A percentile compares a stretch with the other conserved stretches of the same genome.
Evolutionary conservation across 371 early-diverging fungal species (phyloP).

Genomic region (Rhizopus sp.): DNA sequence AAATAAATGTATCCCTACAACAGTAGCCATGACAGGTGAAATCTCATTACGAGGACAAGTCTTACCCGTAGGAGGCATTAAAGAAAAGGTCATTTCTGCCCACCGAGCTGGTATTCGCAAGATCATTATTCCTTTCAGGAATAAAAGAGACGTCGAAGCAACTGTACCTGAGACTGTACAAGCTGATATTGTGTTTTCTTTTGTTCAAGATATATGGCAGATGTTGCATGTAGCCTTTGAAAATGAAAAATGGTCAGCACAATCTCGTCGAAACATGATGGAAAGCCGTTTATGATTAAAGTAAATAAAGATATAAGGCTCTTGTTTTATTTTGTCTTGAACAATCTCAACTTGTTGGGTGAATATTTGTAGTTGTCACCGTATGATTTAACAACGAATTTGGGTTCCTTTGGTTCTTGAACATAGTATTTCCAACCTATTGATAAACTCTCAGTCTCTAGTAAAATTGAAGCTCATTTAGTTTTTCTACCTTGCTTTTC

Average conservation of each 20-base stretch:
- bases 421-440: constrained; percentile 85
- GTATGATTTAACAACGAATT: constrained; percentile 81
- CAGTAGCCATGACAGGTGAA: constrained; percentile 85
- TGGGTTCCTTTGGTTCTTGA: constrained; percentile 78
- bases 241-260: constrained; percentile 1
- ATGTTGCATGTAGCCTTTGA: constrained; percentile 64
- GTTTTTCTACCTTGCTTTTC: constrained; percentile 82
- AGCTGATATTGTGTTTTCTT: constrained; percentile 68
- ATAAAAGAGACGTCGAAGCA: constrained; percentile 54
- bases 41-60: constrained; percentile 81
- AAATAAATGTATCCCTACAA: constrained; percentile 51
- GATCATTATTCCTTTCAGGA: constrained; percentile 56
- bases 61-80: constrained; percentile 84
- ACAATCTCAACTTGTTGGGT: constrained; percentile 72
- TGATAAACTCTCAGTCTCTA: not conserved
- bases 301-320: constrained; percentile 8
- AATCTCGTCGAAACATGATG: not conserved
- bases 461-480: not conserved
- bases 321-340: constrained; percentile 89
- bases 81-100: constrained; percentile 85
- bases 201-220: constrained; percentile 64
- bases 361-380: constrained; percentile 90
- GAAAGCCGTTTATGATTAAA: constrained; percentile 17
- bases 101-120: constrained; percentile 74
- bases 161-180: constrained; percentile 67